phyloP scores from a whole-genome alignment of 805 yeast genomes.

The Wickerhamiella hasegawae region DNA sequence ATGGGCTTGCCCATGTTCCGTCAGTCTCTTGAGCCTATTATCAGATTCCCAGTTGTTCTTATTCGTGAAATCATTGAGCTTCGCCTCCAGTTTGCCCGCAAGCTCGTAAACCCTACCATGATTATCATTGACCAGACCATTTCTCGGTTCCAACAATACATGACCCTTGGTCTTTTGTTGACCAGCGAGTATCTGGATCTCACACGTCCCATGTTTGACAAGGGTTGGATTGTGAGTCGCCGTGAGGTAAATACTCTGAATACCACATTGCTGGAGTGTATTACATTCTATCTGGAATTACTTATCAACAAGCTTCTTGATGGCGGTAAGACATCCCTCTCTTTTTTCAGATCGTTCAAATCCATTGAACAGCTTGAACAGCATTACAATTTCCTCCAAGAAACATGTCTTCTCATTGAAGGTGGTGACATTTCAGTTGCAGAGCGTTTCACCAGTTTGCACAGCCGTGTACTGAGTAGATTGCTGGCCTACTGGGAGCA shows the following conservation, averaged over 20 bases:
- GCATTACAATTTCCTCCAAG: slow-evolving; percentile 64
- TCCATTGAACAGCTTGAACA: slow-evolving; percentile 81
- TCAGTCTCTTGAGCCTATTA: slow-evolving; percentile 36
- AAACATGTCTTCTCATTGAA: slow-evolving; percentile 61
- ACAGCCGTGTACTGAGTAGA: slow-evolving; percentile 51
- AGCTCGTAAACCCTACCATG: slow-evolving; percentile 71
- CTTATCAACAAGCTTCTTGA: slow-evolving; percentile 66
- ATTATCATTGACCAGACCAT: slow-evolving; percentile 93
- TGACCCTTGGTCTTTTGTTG: slow-evolving; percentile 58
- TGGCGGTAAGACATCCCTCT: slow-evolving; percentile 36
- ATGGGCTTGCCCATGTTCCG: slow-evolving; percentile 61
- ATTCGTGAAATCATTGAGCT: slow-evolving; percentile 64
- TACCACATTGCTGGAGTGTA: slow-evolving; percentile 52
- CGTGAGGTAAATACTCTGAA: slow-evolving; percentile 52
- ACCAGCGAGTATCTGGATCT: slow-evolving; percentile 49
- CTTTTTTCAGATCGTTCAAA: slow-evolving; percentile 63
- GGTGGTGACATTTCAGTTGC: slow-evolving; percentile 74
- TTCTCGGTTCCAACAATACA: slow-evolving; percentile 64
- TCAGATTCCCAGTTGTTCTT: slow-evolving; percentile 62
- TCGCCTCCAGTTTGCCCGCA: slow-evolving; percentile 61
- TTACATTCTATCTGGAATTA: slow-evolving; percentile 51
- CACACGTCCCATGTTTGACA: slow-evolving; percentile 32
- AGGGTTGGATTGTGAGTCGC: slow-evolving; percentile 57
- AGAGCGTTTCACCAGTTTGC: slow-evolving; percentile 51
- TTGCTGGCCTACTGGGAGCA: slow-evolving; percentile 53